phyloP scores from a whole-genome alignment of 352 stramenopile genomes.

The Peronosclerospora sorghi region DNA sequence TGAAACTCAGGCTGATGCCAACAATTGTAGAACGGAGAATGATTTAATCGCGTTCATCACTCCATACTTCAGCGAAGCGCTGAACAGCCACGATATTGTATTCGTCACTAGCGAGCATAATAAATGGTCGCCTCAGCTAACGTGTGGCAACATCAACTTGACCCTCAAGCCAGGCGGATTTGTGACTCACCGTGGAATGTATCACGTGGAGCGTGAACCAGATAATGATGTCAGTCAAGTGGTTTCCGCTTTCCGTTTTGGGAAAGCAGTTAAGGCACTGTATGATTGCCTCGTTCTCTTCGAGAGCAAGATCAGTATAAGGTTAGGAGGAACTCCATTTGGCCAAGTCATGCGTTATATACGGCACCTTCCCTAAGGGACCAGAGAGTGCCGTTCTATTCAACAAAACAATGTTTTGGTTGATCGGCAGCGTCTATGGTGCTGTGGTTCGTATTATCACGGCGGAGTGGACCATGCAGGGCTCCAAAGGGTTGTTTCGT shows the following conservation, averaged over 20 bases:
- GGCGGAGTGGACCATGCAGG: conserved; percentile 9
- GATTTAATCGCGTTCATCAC: too few species aligned
- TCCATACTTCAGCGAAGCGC: too few species aligned
- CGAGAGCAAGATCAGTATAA: conserved; percentile 22
- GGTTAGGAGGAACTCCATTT: conserved; percentile 15
- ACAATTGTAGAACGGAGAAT: too few species aligned
- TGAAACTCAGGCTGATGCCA: too few species aligned
- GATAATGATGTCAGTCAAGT: not conserved
- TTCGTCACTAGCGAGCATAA: too few species aligned
- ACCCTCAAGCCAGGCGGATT: too few species aligned
- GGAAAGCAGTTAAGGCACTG: conserved; percentile 21
- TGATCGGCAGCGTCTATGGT: conserved; percentile 14
- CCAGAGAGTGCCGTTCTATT: conserved; percentile 17
- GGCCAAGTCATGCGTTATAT: conserved; percentile 22
- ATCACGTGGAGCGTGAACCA: too few species aligned
- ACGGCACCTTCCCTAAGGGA: conserved; percentile 11
- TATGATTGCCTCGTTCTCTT: conserved; percentile 28
- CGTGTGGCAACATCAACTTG: too few species aligned
- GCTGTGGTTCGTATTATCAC: conserved; percentile 14
- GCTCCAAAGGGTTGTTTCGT: conserved; percentile 18
- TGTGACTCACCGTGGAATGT: too few species aligned
- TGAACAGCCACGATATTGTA: too few species aligned
- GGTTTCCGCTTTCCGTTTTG: conserved; percentile 13
- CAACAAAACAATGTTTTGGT: conserved; percentile 17
- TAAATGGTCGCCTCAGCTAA: too few species aligned